Evolutionary conservation across 179 eudicot genomes (phyloP).

Genomic region (Silene vulgaris): DNA sequence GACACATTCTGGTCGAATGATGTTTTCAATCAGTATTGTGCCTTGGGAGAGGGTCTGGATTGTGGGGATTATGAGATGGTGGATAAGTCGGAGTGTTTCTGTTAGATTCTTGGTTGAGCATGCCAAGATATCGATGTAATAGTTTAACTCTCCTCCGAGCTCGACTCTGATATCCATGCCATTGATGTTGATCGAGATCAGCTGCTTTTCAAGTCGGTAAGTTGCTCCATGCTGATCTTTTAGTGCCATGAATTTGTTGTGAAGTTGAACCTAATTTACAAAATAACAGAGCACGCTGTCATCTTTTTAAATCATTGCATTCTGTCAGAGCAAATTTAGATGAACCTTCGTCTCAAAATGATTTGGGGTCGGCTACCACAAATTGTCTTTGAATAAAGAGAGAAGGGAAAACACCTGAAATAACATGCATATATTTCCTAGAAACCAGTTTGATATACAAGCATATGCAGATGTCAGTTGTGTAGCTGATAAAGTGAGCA

Average conservation of each 20-base stretch:
- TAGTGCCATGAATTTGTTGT: conserved; percentile 66
- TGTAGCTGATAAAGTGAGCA: too few species aligned
- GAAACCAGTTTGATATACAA: background rate
- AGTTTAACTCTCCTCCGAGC: conserved; percentile 68
- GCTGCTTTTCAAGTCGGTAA: conserved; percentile 70
- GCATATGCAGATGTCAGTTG: too few species aligned
- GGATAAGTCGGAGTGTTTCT: conserved; percentile 73
- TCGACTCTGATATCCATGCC: conserved; percentile 81
- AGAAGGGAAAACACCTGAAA: background rate
- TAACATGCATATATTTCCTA: background rate
- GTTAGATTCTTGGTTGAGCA: conserved; percentile 80
- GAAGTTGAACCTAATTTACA: conserved; percentile 62
- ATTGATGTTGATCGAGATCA: conserved; percentile 70
- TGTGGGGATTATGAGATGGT: conserved; percentile 74
- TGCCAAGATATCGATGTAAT: conserved; percentile 67
- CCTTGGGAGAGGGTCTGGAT: conserved; percentile 69
- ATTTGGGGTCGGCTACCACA: background rate
- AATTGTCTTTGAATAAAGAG: background rate
- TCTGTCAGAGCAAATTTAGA: too few species aligned
- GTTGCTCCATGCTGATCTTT: conserved; percentile 83
- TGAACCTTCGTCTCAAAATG: too few species aligned
- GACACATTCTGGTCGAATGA: conserved; percentile 79
- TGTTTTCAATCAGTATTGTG: conserved; percentile 49
- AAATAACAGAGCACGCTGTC: background rate
- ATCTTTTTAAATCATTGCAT: background rate